These are phyloP conservation scores for Colletotrichum coccodes DNA, from an alignment of 2,329 filamentous ascomycete genomes.

Conservation along the genomic window DNA sequence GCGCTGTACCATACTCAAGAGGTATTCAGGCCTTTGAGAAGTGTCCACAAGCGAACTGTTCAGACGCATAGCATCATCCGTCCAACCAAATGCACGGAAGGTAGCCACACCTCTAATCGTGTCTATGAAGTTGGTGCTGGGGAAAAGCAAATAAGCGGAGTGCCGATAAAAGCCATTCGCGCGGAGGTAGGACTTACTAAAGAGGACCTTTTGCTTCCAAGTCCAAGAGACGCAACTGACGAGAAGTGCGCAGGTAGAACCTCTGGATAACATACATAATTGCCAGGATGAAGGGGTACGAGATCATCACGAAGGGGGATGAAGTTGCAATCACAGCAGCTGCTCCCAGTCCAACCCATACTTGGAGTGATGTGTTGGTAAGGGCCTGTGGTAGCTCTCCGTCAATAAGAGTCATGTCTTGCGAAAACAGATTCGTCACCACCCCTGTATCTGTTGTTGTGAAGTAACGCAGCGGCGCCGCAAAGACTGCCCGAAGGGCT, in stretches of 20 bases:
- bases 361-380: constrained; percentile 39
- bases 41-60: constrained; percentile 60
- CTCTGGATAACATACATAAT: constrained; percentile 48
- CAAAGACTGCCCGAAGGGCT: neutral
- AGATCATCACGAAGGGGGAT: constrained; percentile 56
- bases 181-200: constrained; percentile 51
- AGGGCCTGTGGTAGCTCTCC: constrained; percentile 47
- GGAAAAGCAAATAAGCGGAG: neutral
- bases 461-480: constrained; percentile 37
- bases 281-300: constrained; percentile 25
- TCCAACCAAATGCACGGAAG: constrained; percentile 67
- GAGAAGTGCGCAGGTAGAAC: constrained; percentile 68
- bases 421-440: constrained; percentile 56
- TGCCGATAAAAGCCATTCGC: neutral
- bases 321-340: constrained; percentile 55
- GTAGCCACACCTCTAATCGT: constrained; percentile 64
- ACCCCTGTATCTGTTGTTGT: constrained; percentile 52
- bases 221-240: constrained; percentile 67
- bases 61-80: constrained; percentile 49
- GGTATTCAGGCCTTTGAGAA: constrained; percentile 67
- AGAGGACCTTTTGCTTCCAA: constrained; percentile 57
- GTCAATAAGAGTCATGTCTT: constrained; percentile 55
- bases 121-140: constrained; percentile 60
- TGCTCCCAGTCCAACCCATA: constrained; percentile 49
- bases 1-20: constrained; percentile 65